phyloP scores from a whole-genome alignment of 2,329 filamentous ascomycete genomes.

The Cordyceps javanica region DNA sequence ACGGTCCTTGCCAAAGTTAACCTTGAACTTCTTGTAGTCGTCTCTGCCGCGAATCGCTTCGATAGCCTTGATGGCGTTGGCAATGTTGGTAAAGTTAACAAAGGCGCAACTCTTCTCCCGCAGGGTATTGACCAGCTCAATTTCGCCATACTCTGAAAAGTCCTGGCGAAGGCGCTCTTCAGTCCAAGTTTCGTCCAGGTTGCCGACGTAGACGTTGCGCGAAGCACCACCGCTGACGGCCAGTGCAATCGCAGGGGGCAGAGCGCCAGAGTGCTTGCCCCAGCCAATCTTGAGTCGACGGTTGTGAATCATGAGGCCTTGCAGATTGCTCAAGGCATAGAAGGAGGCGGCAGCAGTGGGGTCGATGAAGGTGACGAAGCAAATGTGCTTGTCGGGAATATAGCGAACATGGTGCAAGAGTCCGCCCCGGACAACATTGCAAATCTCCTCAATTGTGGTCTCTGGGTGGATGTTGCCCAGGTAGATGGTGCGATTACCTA shows the following conservation, averaged over 20 bases:
- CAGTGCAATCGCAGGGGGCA: constrained; percentile 90
- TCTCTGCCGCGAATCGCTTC: constrained; percentile 92
- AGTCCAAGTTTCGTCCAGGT: constrained; percentile 94
- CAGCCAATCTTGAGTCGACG: constrained; percentile 95
- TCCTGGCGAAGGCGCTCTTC: constrained; percentile 94
- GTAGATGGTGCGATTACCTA: constrained; percentile 96
- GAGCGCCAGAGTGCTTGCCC: constrained; percentile 96
- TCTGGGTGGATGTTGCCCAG: constrained; percentile 98
- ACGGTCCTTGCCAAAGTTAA: constrained; percentile 98
- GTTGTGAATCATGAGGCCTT: constrained; percentile 99
- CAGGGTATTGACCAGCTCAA: constrained; percentile 92
- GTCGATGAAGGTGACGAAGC: constrained; percentile 99
- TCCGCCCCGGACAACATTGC: constrained; percentile 94
- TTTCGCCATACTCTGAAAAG: constrained; percentile 95
- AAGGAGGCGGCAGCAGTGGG: constrained; percentile 96
- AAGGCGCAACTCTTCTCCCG: constrained; percentile 99
- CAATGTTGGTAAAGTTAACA: constrained; percentile 99
- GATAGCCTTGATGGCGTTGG: constrained; percentile 98
- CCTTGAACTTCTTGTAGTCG: constrained; percentile 97
- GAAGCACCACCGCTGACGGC: constrained; percentile 95
- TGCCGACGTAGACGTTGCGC: constrained; percentile 97
- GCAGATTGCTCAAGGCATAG: constrained; percentile 94
- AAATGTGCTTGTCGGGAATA: constrained; percentile 99
- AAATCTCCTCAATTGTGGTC: constrained; percentile 98
- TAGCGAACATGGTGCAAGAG: constrained; percentile 97